Evolutionary conservation across 1,284 basidiomycete species (phyloP), one percentile per base, ranked within the genome.

Genomic region (Fistulinella staudtii): DNA sequence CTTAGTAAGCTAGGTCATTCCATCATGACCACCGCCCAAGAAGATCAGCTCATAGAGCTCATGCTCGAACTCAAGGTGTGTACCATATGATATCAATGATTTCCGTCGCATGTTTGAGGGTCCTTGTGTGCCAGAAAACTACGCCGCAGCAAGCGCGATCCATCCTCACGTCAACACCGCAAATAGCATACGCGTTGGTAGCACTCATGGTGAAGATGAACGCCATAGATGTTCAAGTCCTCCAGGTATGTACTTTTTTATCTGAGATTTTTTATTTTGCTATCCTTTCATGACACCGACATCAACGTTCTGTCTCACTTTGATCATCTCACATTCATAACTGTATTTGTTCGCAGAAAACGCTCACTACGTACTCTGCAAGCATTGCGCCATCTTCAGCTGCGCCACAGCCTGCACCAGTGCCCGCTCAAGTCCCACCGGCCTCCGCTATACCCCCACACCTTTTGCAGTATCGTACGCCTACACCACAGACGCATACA

Each of bases 171-270:
- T 70, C 72, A 10, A 82, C 85, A 50, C 85, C 86, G 0, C 77
- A 79, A 44, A 85, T 89, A 46, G 79, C 85, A 0, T 87, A 85
- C 61, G 83, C 82, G 1, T 67, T 89, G 1, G 82, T 88, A 47
- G 73, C 75, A 1, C 75, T 87, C 30, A 85, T 89, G 82, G 82
- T 85, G 14, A 79, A 77, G 47, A 77, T 89, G 66, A 80, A 82
- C 45, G 82, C 83, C 0, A 73, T 89, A 29, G 79, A 85, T 46
- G 70, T 82, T 41, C 81, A 86, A 34, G 81, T 85, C 7, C 76
- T 87, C 45, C 82, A 85, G 68, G 85, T 85, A 52, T 22, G 65
- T 39, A 10, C 18, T 3, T 25, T 20, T 3, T 29, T 20, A n/a
- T n/a, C n/a, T n/a, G n/a, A n/a, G n/a, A n/a, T n/a, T n/a, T n/a